Conservation (phyloP, 176 grass and related monocot species). For the Cenchrus purpureus region DNA sequence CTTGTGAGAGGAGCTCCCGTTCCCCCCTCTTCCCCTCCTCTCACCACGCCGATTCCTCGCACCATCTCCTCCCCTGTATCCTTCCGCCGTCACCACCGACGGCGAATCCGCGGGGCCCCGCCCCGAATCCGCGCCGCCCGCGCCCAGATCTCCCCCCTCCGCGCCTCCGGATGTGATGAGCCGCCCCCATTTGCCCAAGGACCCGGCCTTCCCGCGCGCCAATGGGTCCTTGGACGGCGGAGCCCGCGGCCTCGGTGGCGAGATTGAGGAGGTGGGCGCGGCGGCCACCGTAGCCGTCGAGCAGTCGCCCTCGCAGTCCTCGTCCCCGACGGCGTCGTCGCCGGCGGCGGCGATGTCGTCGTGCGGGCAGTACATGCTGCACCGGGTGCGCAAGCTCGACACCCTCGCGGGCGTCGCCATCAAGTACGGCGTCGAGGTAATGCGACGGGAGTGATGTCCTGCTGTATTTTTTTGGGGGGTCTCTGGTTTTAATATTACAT, state of each 20-base stretch:
- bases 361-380: constrained; percentile 74
- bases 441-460: constrained; percentile 37
- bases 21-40: neutral
- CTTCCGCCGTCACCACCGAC: neutral
- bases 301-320: constrained; percentile 35
- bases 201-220: constrained; percentile 40
- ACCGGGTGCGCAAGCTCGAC: constrained; percentile 86
- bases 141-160: constrained; percentile 40
- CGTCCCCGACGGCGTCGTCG: constrained; percentile 42
- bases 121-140: constrained; percentile 37
- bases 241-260: constrained; percentile 31
- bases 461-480: neutral
- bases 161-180: constrained; percentile 69
- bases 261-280: constrained; percentile 67
- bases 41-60: constrained; percentile 3
- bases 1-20: constrained; percentile 23
- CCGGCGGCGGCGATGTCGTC: constrained; percentile 57
- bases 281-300: constrained; percentile 44
- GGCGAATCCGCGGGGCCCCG: constrained; percentile 5
- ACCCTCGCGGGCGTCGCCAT: constrained; percentile 96
- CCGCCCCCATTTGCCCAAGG: constrained; percentile 61
- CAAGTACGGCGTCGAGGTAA: constrained; percentile 98
- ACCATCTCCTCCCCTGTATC: constrained; percentile 18
- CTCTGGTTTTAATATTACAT: constrained; percentile 31
- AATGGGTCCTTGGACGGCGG: constrained; percentile 62